phyloP scores from a whole-genome alignment of 306 rosid genomes.

The Cucumis melo region DNA sequence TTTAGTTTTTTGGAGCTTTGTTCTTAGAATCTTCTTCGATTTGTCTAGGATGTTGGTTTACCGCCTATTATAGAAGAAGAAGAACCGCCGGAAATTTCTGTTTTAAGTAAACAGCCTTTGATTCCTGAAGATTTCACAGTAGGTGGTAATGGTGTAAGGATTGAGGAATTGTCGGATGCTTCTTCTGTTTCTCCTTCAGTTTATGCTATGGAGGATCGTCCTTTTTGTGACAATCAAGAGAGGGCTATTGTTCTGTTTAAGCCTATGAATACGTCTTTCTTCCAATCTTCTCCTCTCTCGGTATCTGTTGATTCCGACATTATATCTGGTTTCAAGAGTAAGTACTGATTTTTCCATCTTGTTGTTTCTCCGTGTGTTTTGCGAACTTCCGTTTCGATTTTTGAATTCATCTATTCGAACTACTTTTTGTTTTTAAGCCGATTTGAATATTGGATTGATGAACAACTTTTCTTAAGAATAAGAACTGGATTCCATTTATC shows the following conservation, averaged over 20 bases:
- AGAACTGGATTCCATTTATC: not conserved
- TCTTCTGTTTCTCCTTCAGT: not conserved
- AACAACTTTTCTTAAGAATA: not conserved
- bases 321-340: constrained; percentile 42
- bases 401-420: not conserved
- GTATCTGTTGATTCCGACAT: constrained; percentile 34
- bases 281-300: constrained; percentile 26
- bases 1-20: not conserved
- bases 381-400: not conserved
- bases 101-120: not conserved
- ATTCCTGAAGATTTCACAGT: constrained; percentile 3
- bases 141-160: constrained; percentile 17
- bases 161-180: constrained; percentile 12
- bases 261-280: constrained; percentile 16
- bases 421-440: not conserved
- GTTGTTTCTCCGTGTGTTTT: not conserved
- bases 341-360: not conserved
- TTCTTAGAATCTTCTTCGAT: not conserved
- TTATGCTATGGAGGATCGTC: not conserved
- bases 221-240: constrained; percentile 23
- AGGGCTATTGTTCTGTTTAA: constrained; percentile 69
- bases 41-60: constrained; percentile 40
- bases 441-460: not conserved
- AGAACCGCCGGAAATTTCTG: constrained; percentile 7
- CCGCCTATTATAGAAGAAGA: constrained; percentile 66